Evolutionary conservation across 1,139 yeast genomes (phyloP).

Genomic region (Geotrichum histeridarum): DNA sequence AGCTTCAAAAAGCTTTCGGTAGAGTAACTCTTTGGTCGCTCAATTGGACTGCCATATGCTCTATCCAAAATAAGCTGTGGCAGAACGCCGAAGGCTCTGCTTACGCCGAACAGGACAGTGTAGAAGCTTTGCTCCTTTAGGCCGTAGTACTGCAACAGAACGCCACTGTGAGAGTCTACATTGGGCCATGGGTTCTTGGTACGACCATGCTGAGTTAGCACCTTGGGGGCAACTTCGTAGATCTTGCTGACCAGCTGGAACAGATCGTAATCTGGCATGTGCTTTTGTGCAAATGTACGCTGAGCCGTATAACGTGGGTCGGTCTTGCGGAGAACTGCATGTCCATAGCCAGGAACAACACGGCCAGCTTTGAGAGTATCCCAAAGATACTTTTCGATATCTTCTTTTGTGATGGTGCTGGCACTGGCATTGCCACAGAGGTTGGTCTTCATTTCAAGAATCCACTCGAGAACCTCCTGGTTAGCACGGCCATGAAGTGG

Average conservation of each 20-base stretch:
- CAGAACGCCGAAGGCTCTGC: constrained; percentile 54
- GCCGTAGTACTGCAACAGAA: constrained; percentile 55
- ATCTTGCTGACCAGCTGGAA: constrained; percentile 83
- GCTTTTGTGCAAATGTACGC: constrained; percentile 95
- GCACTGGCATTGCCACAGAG: constrained; percentile 42
- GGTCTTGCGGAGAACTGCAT: constrained; percentile 93
- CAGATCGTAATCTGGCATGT: constrained; percentile 92
- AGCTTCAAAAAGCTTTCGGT: constrained; percentile 37
- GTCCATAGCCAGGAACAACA: constrained; percentile 98
- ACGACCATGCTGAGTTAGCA: constrained; percentile 54
- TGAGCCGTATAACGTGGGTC: constrained; percentile 98
- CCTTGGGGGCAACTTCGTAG: constrained; percentile 51
- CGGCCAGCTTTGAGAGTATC: constrained; percentile 87
- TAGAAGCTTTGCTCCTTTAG: constrained; percentile 50
- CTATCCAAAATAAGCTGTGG: constrained; percentile 60
- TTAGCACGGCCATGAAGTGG: constrained; percentile 98
- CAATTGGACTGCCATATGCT: constrained; percentile 55
- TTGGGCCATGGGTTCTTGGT: constrained; percentile 63
- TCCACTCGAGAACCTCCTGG: constrained; percentile 97
- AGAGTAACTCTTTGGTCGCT: constrained; percentile 54
- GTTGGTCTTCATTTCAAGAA: constrained; percentile 74
- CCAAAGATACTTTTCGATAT: constrained; percentile 91
- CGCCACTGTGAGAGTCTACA: constrained; percentile 57
- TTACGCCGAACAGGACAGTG: constrained; percentile 57
- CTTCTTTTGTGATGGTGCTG: constrained; percentile 65